Percentiles rank a stretch among this genome's conserved stretches.
phyloP scores from a whole-genome alignment of 148 eudicot species.

The Chenopodium album region DNA sequence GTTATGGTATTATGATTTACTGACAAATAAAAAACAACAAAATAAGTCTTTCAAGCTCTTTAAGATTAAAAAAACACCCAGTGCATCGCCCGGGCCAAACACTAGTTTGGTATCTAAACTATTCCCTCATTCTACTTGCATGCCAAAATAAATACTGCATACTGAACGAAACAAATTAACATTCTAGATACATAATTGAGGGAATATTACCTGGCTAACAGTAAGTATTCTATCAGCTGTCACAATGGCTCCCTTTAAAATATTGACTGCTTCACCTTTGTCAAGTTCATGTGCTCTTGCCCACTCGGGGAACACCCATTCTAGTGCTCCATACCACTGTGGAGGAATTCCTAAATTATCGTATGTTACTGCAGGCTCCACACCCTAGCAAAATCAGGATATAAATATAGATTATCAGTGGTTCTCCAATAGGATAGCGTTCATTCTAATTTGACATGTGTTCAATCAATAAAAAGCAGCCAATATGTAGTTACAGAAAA shows the following conservation, averaged over 20 bases:
- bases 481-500: not conserved
- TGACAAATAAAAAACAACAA: too few relatives aligned
- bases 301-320: conserved; percentile 98
- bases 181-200: not conserved
- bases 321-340: conserved; percentile 88
- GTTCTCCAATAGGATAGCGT: not conserved
- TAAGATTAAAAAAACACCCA: too few relatives aligned
- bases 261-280: conserved; percentile 94
- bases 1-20: too few relatives aligned
- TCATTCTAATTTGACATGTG: not conserved
- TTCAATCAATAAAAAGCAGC: not conserved
- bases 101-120: not conserved
- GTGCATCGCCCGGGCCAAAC: too few relatives aligned
- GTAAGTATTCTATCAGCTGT: conserved; percentile 90
- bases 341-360: conserved; percentile 78
- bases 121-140: not conserved
- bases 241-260: conserved; percentile 90
- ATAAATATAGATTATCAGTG: conserved; percentile 5
- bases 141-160: not conserved
- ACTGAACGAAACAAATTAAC: not conserved
- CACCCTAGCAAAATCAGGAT: conserved; percentile 59
- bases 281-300: conserved; percentile 96
- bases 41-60: too few relatives aligned
- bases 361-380: conserved; percentile 87
- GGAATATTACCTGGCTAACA: conserved; percentile 73